Conservation (phyloP, 495 filamentous ascomycete genomes). For the Penicillium salamii region DNA sequence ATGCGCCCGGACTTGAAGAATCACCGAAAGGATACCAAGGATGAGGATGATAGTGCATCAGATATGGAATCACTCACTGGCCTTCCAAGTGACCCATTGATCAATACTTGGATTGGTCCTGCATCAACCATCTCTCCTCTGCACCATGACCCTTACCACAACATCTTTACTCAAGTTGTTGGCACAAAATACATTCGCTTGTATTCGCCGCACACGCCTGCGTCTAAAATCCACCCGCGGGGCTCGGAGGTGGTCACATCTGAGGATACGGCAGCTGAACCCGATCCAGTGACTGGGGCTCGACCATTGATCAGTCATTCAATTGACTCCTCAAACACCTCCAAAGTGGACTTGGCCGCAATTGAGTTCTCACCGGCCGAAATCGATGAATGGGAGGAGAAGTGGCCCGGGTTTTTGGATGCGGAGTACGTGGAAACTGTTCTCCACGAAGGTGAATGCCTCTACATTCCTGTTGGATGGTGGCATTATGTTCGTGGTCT, state of each 20-base stretch:
- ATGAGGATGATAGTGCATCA: conserved; percentile 8
- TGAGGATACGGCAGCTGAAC: conserved; percentile 13
- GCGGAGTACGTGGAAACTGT: conserved; percentile 77
- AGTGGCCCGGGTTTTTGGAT: conserved; percentile 54
- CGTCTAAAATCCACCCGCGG: conserved; percentile 60
- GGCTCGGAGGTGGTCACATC: conserved; percentile 57
- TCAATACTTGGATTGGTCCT: conserved; percentile 95
- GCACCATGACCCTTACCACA: conserved; percentile 93
- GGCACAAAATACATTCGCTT: conserved; percentile 88
- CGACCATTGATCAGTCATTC: conserved; percentile 20
- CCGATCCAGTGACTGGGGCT: conserved; percentile 2
- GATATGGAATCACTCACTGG: conserved; percentile 9
- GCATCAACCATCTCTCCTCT: conserved; percentile 83
- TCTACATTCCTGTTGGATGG: conserved; percentile 95
- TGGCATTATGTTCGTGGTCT: conserved; percentile 96
- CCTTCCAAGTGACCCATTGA: conserved; percentile 36
- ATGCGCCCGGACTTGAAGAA: conserved; percentile 31
- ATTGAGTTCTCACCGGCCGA: conserved; percentile 46
- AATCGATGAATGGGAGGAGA: conserved; percentile 47
- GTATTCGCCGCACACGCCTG: conserved; percentile 66
- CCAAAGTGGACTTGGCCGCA: conserved; percentile 64
- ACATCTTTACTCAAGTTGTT: conserved; percentile 86
- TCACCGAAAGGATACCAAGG: conserved; percentile 16
- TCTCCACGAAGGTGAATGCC: conserved; percentile 72
- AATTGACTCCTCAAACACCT: conserved; percentile 94